These are phyloP conservation scores for Diplodia seriata DNA, from an alignment of 2,329 filamentous ascomycete genomes.

Conservation along the genomic window DNA sequence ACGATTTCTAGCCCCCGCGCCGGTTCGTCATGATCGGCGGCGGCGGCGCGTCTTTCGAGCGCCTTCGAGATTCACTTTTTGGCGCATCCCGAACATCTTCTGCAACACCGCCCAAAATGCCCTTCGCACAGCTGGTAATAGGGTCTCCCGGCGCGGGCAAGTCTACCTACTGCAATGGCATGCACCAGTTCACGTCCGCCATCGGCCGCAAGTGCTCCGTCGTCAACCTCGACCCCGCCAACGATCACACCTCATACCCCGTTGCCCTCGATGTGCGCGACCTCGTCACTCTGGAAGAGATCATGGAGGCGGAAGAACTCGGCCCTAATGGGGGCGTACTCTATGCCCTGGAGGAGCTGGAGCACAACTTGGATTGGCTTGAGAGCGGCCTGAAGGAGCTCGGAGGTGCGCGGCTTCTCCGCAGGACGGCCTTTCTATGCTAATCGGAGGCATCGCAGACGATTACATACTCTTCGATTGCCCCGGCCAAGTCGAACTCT, in stretches of 20 bases:
- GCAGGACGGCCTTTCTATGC: conserved; percentile 33
- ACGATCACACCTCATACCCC: conserved; percentile 88
- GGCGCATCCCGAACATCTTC: neutral
- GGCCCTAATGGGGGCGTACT: conserved; percentile 92
- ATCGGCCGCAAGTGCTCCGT: conserved; percentile 95
- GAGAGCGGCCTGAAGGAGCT: conserved; percentile 79
- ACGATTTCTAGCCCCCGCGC: conserved; percentile 8
- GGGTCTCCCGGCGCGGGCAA: conserved; percentile 96
- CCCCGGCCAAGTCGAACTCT: conserved; percentile 94
- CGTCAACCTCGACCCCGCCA: conserved; percentile 96
- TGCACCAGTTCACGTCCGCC: conserved; percentile 97
- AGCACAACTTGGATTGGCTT: conserved; percentile 93
- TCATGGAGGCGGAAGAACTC: conserved; percentile 89
- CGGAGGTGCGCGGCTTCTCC: conserved; percentile 56
- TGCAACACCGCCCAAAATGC: conserved; percentile 51
- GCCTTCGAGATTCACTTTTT: conserved; percentile 27
- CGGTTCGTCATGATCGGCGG: conserved; percentile 31
- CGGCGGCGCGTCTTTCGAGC: conserved; percentile 26
- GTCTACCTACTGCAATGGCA: conserved; percentile 98
- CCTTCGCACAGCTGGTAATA: conserved; percentile 79
- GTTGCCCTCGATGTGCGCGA: conserved; percentile 90
- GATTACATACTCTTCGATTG: conserved; percentile 97
- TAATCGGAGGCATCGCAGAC: conserved; percentile 55
- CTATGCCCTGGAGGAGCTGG: conserved; percentile 93
- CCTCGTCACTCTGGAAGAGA: conserved; percentile 87